Evolutionary conservation across 1,139 yeast species (phyloP), one percentile per base, ranked within the genome.

Genomic region (Pichia kudriavzevii): DNA sequence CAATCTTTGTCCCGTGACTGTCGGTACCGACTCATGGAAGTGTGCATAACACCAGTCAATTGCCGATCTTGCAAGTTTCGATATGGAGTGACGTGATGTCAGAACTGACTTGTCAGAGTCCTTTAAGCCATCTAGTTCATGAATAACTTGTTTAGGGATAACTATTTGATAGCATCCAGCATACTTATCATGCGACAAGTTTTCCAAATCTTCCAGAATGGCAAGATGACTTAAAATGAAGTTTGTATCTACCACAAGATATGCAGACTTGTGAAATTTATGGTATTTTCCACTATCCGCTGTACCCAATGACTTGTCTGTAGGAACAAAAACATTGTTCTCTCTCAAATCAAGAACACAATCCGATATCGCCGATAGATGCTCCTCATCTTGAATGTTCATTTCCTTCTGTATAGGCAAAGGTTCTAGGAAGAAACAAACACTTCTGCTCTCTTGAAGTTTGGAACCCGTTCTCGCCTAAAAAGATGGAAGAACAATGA

Each of bases 121-220:
- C 52, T 87, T 87, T 39, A 87, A 62, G 0, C 88, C 91, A 56
- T 88, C 96, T 18, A 88, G 63, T 53, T 88, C 97, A 30, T 64
- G 66, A 25, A 84, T 61, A 2, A 81, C 93, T 1, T 77, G 71
- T 12, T 63, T 62, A 0, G 96, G 97, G 1, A 88, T 61, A 0
- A 87, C 64, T 1, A 87, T 61, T 22, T 43, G 43, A 34, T 45
- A 53, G 2, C 59, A 54, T 28, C 75, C 69, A 12, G 67, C 61
- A 47, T 63, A 76, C 13, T 57, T 42, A 0, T 44, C 39, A 4
- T 72, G 70, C 4, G 69, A 37, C 5, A 36, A 21, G 2, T 47
- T 46, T 7, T 66, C 56, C 23, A 85, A 52, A 1, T 64, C 67
- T 34, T 76, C 72, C 4, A 84, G 45, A 2, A 81, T 58, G 18